Evolutionary conservation across 2,329 filamentous ascomycete species (phyloP).

Genomic region (Scorias spongiosa): DNA sequence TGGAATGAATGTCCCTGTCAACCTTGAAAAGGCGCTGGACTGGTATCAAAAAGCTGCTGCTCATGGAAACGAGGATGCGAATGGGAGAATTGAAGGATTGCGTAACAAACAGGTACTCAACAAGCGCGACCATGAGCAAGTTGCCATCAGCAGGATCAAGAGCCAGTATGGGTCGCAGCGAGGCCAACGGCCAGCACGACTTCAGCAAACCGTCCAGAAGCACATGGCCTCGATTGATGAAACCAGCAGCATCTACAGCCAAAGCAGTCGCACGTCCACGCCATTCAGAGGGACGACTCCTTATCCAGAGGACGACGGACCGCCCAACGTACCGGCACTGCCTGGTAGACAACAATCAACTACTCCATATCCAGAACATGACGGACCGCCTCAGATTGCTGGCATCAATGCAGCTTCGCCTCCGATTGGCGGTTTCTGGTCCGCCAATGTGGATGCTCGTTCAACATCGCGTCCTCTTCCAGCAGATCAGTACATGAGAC

Average conservation of each 20-base stretch:
- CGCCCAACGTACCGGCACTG: conserved; percentile 3
- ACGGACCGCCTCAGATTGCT: conserved; percentile 18
- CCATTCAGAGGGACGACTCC: background rate
- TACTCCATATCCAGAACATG: conserved; percentile 17
- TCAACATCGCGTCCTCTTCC: conserved; percentile 7
- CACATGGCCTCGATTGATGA: background rate
- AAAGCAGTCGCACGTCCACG: background rate
- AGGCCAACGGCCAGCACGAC: conserved; percentile 30
- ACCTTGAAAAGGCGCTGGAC: conserved; percentile 62
- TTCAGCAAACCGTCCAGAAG: conserved; percentile 22
- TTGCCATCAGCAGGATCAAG: conserved; percentile 74
- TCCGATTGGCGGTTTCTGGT: conserved; percentile 24
- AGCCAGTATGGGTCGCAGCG: conserved; percentile 38
- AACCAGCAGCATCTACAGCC: background rate
- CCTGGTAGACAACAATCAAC: background rate
- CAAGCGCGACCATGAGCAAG: conserved; percentile 81
- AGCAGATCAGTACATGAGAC: conserved; percentile 35
- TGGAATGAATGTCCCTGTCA: conserved; percentile 77
- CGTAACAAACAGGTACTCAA: conserved; percentile 63
- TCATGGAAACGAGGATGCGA: conserved; percentile 82
- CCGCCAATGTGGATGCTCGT: conserved; percentile 5
- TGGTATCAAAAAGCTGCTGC: conserved; percentile 88
- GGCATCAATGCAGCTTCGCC: conserved; percentile 2
- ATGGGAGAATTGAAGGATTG: conserved; percentile 67
- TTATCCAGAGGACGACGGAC: conserved; percentile 5